These are phyloP conservation scores for Ceratocystis colombiana DNA, from an alignment of 2,329 filamentous ascomycete species.

Conservation along the genomic window DNA sequence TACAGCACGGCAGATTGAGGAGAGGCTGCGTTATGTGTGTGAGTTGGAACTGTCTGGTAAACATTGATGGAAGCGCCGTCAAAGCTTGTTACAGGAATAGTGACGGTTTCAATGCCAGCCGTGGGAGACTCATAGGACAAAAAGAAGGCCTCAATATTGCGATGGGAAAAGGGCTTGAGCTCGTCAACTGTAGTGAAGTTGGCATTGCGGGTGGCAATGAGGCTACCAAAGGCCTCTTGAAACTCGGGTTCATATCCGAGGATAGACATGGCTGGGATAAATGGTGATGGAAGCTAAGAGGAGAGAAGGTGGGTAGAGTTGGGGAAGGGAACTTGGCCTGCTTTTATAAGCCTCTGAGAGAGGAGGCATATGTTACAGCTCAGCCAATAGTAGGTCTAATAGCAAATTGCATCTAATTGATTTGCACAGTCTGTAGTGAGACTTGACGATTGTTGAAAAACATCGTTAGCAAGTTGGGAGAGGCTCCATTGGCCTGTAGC, in stretches of 20 bases:
- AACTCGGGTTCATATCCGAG: slow-evolving; percentile 20
- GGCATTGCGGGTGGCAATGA: not conserved
- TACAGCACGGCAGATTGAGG: slow-evolving; percentile 32
- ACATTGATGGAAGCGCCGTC: slow-evolving; percentile 27
- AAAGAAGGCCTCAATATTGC: not conserved
- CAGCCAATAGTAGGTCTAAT: too few species aligned
- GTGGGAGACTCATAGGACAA: slow-evolving; percentile 15
- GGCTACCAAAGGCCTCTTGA: slow-evolving; percentile 14
- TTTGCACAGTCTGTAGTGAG: too few species aligned
- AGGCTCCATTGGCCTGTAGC: too few species aligned
- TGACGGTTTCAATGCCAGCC: slow-evolving; percentile 8
- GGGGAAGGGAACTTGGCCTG: not conserved
- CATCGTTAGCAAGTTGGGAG: too few species aligned
- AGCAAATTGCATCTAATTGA: too few species aligned
- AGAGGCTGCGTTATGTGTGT: not conserved
- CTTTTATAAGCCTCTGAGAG: not conserved
- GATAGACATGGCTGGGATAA: not conserved
- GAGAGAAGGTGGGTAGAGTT: too few species aligned
- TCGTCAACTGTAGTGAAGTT: not conserved
- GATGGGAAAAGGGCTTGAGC: not conserved
- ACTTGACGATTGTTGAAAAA: too few species aligned
- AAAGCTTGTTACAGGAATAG: slow-evolving; percentile 25
- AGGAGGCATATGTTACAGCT: too few species aligned
- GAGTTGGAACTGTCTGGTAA: slow-evolving; percentile 25
- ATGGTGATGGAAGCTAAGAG: too few species aligned